Base-by-base conservation (phyloP, 148 eudicot genomes). In the Rhododendron simsii region DNA sequence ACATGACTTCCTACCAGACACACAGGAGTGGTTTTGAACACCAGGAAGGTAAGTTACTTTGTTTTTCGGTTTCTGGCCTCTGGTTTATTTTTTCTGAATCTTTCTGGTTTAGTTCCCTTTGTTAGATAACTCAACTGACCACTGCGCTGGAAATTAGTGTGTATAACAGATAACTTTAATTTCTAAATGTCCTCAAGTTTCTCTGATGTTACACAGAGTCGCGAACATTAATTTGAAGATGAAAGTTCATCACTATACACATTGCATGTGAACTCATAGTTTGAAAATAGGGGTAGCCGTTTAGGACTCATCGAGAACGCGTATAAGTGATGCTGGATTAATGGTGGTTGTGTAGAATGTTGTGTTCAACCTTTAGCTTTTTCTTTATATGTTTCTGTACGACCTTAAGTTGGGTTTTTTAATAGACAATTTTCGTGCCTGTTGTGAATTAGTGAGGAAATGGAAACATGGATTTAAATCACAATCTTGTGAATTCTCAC, bases 41-140 rank as follows among this genome's bases (percentile, higher is more conserved):
- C 80, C 90, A 84, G 33, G 95, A 91, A 93, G 98, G 99, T 96
- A 86, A 79, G 30, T 23, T 81, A 14, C 26, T 73, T 39, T 80
- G 16, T 2, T 16, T 67, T 45, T 77, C 45, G 6, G 45, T 41
- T 48, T 69, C 53, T 79, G 59, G 81, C 81, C 35, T 23, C 53
- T 3, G 7, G 78, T 74, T 35, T 74, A 13, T 74, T 74, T 53
- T 53, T 35, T 35, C 20, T 4, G 44, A 35, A 76, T 76, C 23
- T 30, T 9, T 75, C 10, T 69, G 45, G 2, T 73, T 16, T 13
- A 28, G 15, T 33, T 73, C 35, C 33, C 35, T 33, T 73, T 73
- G 15, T 73, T 69, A 35, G 15, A 69, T 69, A 69, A 30, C 75
- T 69, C 75, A 69, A 73, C 78, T 73, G 41, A 73, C 41, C 78